Evolutionary conservation across 306 rosid genomes (phyloP).

Genomic region (Arachis hypogaea): DNA sequence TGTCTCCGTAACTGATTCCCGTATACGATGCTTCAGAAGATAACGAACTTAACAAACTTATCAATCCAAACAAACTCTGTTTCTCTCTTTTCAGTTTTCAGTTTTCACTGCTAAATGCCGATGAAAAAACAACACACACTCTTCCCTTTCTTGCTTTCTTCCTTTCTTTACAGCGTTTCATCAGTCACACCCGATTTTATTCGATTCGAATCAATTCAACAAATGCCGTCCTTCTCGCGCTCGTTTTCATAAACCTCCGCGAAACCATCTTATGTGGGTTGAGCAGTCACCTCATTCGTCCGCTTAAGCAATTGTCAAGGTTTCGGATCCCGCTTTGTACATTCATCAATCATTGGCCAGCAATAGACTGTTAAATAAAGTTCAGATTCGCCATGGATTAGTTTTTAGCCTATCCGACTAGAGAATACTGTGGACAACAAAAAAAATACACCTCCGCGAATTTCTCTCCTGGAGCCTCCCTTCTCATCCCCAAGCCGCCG

Average conservation of each 20-base stretch:
- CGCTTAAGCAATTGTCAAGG: no score
- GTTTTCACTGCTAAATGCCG: no score
- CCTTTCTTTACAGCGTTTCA: conserved; percentile 2
- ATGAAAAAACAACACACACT: background rate
- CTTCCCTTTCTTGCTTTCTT: background rate
- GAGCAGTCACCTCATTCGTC: no score
- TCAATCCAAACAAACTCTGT: background rate
- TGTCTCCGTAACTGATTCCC: conserved; percentile 13
- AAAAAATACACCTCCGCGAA: conserved; percentile 34
- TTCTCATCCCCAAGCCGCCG: conserved; percentile 30
- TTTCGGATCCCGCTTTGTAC: background rate
- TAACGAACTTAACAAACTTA: conserved; percentile 31
- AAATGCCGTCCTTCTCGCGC: conserved; percentile 23
- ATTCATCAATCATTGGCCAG: no score
- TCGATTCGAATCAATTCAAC: conserved; percentile 34
- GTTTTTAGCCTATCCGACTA: no score
- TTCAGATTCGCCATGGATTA: no score
- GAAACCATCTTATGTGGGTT: background rate
- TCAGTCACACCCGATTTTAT: background rate
- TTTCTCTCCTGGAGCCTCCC: conserved; percentile 44
- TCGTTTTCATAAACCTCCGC: conserved; percentile 52
- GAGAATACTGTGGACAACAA: no score
- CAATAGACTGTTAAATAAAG: no score
- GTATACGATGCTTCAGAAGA: background rate
- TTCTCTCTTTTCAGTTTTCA: background rate